Evolutionary conservation across 169 alveolate genomes (phyloP).

Genomic region (Plasmodium gaboni): DNA sequence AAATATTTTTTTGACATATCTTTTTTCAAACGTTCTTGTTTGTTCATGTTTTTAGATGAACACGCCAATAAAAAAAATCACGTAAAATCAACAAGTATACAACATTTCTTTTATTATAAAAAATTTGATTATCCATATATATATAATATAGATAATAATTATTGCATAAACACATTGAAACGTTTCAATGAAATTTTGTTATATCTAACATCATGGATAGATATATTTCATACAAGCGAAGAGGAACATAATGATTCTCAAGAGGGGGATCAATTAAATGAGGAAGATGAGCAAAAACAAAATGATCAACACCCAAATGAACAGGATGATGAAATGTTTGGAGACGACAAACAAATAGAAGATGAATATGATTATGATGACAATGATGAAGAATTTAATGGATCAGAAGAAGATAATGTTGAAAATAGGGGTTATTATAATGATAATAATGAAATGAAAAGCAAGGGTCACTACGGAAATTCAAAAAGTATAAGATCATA

Average conservation of each 20-base stretch:
- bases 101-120: slow-evolving; percentile 62
- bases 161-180: slow-evolving; percentile 26
- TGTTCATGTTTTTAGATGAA: slow-evolving; percentile 70
- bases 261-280: slow-evolving; percentile 4
- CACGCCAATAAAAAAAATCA: slow-evolving; percentile 39
- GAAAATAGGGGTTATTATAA: slow-evolving; percentile 22
- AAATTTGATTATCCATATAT: slow-evolving; percentile 57
- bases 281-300: slow-evolving; percentile 12
- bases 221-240: slow-evolving; percentile 64
- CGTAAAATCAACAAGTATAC: slow-evolving; percentile 39
- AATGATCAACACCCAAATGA: neutral
- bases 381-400: slow-evolving; percentile 11
- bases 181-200: slow-evolving; percentile 47
- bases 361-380: slow-evolving; percentile 18
- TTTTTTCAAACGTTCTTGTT: slow-evolving; percentile 61
- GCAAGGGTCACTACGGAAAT: too few relatives aligned
- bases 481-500: too few relatives aligned
- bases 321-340: slow-evolving; percentile 10
- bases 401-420: slow-evolving; percentile 7
- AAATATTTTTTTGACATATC: slow-evolving; percentile 29
- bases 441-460: neutral
- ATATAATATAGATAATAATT: slow-evolving; percentile 53
- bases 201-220: slow-evolving; percentile 61
- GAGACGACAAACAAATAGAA: too few relatives aligned
- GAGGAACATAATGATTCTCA: neutral